Percentiles rank a stretch among this genome's conserved stretches.
These are phyloP conservation scores for Perkinsus olseni DNA, from an alignment of 169 alveolate genomes.

Conservation along the genomic window DNA sequence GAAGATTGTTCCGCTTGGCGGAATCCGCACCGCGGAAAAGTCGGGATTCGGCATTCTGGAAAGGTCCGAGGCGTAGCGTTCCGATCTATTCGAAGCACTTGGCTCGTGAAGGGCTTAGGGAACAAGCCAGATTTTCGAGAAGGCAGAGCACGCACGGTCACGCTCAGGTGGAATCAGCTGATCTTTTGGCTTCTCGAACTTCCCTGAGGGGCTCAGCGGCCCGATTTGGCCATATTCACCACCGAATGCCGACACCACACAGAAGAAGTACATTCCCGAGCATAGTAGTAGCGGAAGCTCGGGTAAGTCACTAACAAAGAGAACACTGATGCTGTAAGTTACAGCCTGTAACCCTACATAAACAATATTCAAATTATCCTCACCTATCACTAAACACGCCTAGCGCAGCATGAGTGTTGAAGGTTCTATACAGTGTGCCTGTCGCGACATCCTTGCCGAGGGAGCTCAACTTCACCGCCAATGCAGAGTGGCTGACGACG, in stretches of 20 bases:
- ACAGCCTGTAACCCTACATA: neutral
- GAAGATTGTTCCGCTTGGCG: too few relatives aligned
- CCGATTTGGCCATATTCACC: neutral
- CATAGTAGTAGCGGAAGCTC: neutral
- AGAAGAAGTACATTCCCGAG: neutral
- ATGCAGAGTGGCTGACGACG: neutral
- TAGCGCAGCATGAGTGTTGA: neutral
- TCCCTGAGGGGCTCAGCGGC: neutral
- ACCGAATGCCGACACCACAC: neutral
- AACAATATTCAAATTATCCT: too few relatives aligned
- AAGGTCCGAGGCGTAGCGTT: too few relatives aligned
- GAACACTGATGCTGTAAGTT: neutral
- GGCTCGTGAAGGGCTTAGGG: too few relatives aligned
- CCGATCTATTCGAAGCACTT: too few relatives aligned
- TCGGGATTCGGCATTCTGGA: too few relatives aligned
- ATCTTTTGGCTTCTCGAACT: neutral
- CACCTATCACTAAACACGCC: neutral
- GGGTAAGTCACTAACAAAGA: neutral
- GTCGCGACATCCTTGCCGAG: neutral
- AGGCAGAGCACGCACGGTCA: too few relatives aligned
- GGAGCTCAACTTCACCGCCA: neutral
- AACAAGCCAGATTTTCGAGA: too few relatives aligned
- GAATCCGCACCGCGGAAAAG: too few relatives aligned
- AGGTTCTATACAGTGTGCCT: neutral
- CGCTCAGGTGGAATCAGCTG: too few relatives aligned